A percentile compares a stretch with the other conserved stretches of the same genome.
Conservation (phyloP, 1,139 yeast genomes). For the Pichiaceae sp. region DNA sequence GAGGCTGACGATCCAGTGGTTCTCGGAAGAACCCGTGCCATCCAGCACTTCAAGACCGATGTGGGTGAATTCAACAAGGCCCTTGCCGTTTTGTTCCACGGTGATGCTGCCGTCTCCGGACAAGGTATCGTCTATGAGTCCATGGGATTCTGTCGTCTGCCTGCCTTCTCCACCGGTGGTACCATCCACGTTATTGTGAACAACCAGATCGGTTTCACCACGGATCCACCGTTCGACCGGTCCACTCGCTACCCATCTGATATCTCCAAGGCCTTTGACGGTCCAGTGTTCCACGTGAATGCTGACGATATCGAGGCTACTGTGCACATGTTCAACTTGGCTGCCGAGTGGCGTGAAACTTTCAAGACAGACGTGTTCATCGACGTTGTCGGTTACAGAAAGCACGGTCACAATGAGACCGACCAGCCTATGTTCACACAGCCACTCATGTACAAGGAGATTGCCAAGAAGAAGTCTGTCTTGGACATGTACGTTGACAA, state of each 20-base stretch:
- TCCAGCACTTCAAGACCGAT: slow-evolving; percentile 86
- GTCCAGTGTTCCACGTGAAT: slow-evolving; percentile 98
- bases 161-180: slow-evolving; percentile 98
- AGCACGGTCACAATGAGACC: slow-evolving; percentile 98
- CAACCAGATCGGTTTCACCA: slow-evolving; percentile 98
- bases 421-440: slow-evolving; percentile 99
- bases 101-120: slow-evolving; percentile 98
- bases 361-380: slow-evolving; percentile 94
- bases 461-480: slow-evolving; percentile 82
- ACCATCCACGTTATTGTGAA: slow-evolving; percentile 91
- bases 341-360: slow-evolving; percentile 97
- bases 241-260: slow-evolving; percentile 98
- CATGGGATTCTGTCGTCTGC: slow-evolving; percentile 86
- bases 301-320: slow-evolving; percentile 97
- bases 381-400: slow-evolving; percentile 97
- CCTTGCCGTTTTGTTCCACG: slow-evolving; percentile 86
- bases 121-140: slow-evolving; percentile 99
- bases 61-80: slow-evolving; percentile 79
- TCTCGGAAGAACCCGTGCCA: slow-evolving; percentile 94
- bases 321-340: slow-evolving; percentile 85
- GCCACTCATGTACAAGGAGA: slow-evolving; percentile 91
- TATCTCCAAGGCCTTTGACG: slow-evolving; percentile 91
- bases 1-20: slow-evolving; percentile 99
- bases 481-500: slow-evolving; percentile 77
- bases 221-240: slow-evolving; percentile 96